Percentiles rank a stretch among this genome's conserved stretches.
Conservation (phyloP, 495 filamentous ascomycete species). For the Hypoxylon trugodes region DNA sequence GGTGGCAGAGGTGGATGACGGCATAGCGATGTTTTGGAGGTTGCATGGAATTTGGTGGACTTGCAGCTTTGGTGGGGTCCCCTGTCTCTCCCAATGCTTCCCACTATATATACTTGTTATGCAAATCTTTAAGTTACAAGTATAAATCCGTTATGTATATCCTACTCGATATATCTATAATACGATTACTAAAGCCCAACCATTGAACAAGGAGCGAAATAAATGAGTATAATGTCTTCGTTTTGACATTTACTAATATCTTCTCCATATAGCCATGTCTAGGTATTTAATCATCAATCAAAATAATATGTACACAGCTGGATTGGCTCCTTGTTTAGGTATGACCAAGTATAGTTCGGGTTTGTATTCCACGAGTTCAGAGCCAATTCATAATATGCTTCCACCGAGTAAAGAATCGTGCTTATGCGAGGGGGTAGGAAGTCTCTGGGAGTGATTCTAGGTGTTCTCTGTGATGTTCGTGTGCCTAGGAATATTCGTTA, state of each 20-base stretch:
- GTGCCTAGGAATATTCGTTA: constrained; percentile 65
- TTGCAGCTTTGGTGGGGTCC: constrained; percentile 35
- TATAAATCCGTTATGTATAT: no score
- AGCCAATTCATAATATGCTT: neutral
- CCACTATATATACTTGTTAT: constrained; percentile 1
- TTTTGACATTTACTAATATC: constrained; percentile 6
- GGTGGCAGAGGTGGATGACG: constrained; percentile 39
- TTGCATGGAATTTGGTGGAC: neutral
- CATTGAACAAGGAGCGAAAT: neutral
- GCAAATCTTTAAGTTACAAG: constrained; percentile 9
- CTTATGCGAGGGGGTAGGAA: constrained; percentile 72
- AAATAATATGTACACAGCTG: constrained; percentile 43
- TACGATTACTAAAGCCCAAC: no score
- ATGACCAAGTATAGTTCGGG: neutral
- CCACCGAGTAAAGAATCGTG: neutral
- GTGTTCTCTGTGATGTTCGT: constrained; percentile 83
- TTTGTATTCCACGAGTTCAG: constrained; percentile 6
- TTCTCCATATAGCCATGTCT: constrained; percentile 18
- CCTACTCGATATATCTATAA: no score
- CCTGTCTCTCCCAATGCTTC: neutral
- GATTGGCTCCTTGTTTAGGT: constrained; percentile 6
- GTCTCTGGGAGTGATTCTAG: constrained; percentile 81
- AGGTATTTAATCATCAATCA: constrained; percentile 26
- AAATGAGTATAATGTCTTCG: neutral
- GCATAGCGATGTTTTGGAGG: constrained; percentile 31